These are phyloP conservation scores for Cantharellus anzutake DNA, from an alignment of 768 basidiomycete genomes.

Conservation along the genomic window DNA sequence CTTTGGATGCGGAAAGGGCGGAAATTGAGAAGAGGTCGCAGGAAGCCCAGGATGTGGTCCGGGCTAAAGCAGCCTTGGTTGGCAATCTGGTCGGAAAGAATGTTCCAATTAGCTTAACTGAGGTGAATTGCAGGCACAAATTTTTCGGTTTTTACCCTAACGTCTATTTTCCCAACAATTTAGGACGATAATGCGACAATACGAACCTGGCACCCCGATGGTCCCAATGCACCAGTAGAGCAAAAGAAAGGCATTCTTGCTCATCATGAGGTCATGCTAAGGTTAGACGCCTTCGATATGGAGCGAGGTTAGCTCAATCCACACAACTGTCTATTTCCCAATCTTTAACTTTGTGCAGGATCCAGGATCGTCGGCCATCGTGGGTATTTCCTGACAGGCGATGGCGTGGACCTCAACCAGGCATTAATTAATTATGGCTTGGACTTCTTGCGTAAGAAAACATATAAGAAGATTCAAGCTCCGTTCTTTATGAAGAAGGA, in stretches of 20 bases:
- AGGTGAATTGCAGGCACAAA: constrained; percentile 31
- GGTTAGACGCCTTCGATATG: constrained; percentile 90
- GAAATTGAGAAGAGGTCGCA: constrained; percentile 56
- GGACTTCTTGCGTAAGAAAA: constrained; percentile 66
- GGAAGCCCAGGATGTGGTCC: constrained; percentile 61
- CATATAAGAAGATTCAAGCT: constrained; percentile 87
- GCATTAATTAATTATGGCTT: constrained; percentile 89
- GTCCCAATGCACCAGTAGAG: constrained; percentile 50
- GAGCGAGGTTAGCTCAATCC: constrained; percentile 53
- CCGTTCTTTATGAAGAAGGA: constrained; percentile 99
- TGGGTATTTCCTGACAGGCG: constrained; percentile 89
- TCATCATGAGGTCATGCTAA: constrained; percentile 92
- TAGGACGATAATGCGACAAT: constrained; percentile 83
- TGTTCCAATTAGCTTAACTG: constrained; percentile 71
- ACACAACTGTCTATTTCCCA: not conserved
- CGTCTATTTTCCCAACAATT: not conserved
- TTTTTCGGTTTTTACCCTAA: not conserved
- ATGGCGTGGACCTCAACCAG: constrained; percentile 94
- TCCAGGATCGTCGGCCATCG: constrained; percentile 89
- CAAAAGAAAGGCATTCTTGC: constrained; percentile 65
- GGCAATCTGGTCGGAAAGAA: constrained; percentile 86
- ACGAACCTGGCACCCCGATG: constrained; percentile 72
- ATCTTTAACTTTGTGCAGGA: constrained; percentile 25
- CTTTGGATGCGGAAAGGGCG: constrained; percentile 65
- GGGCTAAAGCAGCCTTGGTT: constrained; percentile 57